Base-by-base conservation (phyloP, 495 filamentous ascomycete genomes). In the Jackrogersella minutella region DNA sequence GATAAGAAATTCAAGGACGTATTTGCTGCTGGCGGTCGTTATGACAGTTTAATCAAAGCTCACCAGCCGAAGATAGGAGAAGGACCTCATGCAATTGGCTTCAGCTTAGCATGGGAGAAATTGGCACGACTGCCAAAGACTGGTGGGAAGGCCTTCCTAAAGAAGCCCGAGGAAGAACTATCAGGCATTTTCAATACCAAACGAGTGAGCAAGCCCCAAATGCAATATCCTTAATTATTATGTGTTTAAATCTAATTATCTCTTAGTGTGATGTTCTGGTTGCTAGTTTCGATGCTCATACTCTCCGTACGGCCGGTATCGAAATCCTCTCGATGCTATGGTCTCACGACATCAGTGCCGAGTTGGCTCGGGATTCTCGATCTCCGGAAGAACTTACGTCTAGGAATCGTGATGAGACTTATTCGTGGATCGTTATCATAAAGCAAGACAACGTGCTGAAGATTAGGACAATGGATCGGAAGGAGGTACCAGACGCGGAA, bases 21-120 rank as follows among this genome's bases (percentile, higher is more conserved):
- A 8, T 92, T 99, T 68, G 95, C 94, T 0, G 95, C 93, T 31
- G 95, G 95, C 47, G 95, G 95, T 24, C 88, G 95, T 24, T 99
- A 98, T 74, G 95, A 99, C 73, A 84, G 85, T 17, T 79, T 99
- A 40, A 94, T 99, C 33, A 81, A 84, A 73, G 88, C 88, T 28
- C 86, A 91, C 68, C 83, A 84, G 5, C 84, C 86, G 10, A 87
- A 83, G 55, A 82, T 86, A 49, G 80, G 79, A 33, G 77, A 82
- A 59, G 78, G 83, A 50, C 80, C 81, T 39, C 92, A 93, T 69
- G 94, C 91, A 8, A 95, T 98, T 34, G 95, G 95, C 2, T 96
- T 97, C 72, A 94, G 94, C 66, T 79, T 99, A 33, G 91, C 91
- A 22, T 97, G 92, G 86, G 93, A 97, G 68, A 87, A 89, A 63